Evolutionary conservation across 1,284 basidiomycete species (phyloP).

Genomic region (Rhodotorula glutinis): DNA sequence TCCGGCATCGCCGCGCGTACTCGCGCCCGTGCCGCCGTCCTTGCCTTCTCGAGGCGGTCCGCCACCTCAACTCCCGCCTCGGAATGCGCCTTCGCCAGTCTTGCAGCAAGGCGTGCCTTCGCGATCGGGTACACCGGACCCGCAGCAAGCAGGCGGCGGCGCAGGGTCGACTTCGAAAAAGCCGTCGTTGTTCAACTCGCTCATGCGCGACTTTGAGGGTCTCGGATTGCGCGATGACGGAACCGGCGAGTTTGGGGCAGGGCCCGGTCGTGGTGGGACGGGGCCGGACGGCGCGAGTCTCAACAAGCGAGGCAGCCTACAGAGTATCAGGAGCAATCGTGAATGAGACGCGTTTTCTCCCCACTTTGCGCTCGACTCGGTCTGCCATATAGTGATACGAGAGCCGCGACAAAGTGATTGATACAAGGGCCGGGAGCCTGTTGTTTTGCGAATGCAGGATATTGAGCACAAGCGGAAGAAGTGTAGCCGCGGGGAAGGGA

Average conservation of each 20-base stretch:
- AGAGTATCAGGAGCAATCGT: conserved; percentile 1
- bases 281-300: background rate
- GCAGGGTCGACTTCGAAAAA: conserved; percentile 11
- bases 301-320: background rate
- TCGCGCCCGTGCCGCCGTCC: background rate
- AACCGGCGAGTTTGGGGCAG: background rate
- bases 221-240: conserved; percentile 26
- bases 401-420: no score
- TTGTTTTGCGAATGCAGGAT: background rate
- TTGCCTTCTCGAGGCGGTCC: background rate
- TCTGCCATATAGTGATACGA: background rate
- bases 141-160: background rate
- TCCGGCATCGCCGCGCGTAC: background rate
- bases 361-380: no score
- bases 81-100: background rate
- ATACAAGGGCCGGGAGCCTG: no score
- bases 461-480: no score
- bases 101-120: background rate
- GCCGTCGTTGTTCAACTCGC: conserved; percentile 19
- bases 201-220: conserved; percentile 36
- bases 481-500: no score
- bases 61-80: background rate
- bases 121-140: background rate
- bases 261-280: background rate
- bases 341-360: background rate